A percentile compares a stretch with the other conserved stretches of the same genome.
Evolutionary conservation across 164 flowering plant genomes (phyloP).

Genomic region (Pachysandra terminalis): DNA sequence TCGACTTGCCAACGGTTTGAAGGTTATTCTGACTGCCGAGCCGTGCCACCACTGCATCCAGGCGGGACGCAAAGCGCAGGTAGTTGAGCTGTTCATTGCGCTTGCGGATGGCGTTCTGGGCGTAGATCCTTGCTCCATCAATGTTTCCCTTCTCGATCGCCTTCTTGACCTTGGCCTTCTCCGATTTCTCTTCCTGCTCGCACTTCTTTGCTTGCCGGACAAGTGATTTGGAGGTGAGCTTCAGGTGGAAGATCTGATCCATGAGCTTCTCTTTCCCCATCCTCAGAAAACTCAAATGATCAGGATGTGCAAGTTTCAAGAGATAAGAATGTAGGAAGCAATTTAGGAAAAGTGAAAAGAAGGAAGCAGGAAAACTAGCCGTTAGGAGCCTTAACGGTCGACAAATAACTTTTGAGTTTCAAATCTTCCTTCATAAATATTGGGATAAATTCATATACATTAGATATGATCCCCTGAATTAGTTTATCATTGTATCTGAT

Average conservation of each 20-base stretch:
- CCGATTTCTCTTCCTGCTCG: constrained; percentile 25
- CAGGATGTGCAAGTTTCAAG: background rate
- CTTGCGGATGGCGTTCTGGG: constrained; percentile 23
- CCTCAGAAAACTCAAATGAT: background rate
- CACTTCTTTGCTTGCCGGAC: constrained; percentile 25
- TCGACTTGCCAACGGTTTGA: constrained; percentile 14
- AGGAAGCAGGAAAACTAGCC: background rate
- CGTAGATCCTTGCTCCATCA: constrained; percentile 28
- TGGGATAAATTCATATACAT: too few species aligned
- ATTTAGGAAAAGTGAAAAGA: background rate
- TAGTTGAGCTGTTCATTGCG: constrained; percentile 27
- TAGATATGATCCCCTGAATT: too few species aligned
- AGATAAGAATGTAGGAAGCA: background rate
- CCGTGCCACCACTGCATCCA: constrained; percentile 23
- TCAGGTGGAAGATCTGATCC: constrained; percentile 27
- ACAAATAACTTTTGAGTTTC: too few species aligned
- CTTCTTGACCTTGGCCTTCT: constrained; percentile 26
- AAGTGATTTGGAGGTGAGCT: constrained; percentile 22
- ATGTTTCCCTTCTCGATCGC: constrained; percentile 29
- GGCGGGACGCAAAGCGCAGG: constrained; percentile 24
- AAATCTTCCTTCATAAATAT: too few species aligned
- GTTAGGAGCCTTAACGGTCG: background rate
- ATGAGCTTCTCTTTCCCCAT: constrained; percentile 27
- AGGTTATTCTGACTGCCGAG: constrained; percentile 22
- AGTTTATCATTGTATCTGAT: too few species aligned